Evolutionary conservation across 176 grass and related monocot species (phyloP), one percentile per base, ranked within the genome.

Genomic region (Aegilops sharonensis): DNA sequence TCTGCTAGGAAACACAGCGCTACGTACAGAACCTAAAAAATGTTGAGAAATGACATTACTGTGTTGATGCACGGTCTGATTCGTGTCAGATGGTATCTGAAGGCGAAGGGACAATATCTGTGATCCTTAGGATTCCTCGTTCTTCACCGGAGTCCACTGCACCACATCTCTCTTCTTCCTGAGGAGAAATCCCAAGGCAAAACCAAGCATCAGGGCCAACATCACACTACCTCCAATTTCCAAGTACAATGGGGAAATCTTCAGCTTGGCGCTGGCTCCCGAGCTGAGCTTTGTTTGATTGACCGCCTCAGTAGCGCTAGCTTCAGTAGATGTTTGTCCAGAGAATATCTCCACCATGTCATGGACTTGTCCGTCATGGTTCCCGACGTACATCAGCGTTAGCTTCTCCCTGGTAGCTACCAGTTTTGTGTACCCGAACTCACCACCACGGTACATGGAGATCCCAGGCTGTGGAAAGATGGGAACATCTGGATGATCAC

Each of bases 301-400:
- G 27, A 73, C 78, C 11, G 12, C 15, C 2, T 69, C 57, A 31
- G 68, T 39, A 82, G n/a, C 21, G 10, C 37, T 37, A 57, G 11
- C 70, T 5, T 48, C 48, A 40, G 39, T 62, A 3, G 77, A 56
- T 57, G 62, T 81, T 36, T 78, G 77, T 11, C 79, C 90, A 74
- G 90, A 95, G 73, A 96, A 89, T 77, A 96, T 98, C 67, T 98
- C 94, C 60, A 98, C 65, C n/a, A 78, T 77, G 85, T 99, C 97
- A 85, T 99, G 97, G 60, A 93, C 84, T 84, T 93, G 88, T 17
- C 97, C 97, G 68, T 99, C 97, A 83, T 99, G 97, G 79, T 99
- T 99, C 24, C 97, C 97, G 21, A 96, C 72, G 24, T 99, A 99
- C 6, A 37, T 86, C 20, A 99, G 40, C 1, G 83, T 88, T 45